Conservation (phyloP, 225 moss, liverwort and hornwort species). For the Pleurozium schreberi region DNA sequence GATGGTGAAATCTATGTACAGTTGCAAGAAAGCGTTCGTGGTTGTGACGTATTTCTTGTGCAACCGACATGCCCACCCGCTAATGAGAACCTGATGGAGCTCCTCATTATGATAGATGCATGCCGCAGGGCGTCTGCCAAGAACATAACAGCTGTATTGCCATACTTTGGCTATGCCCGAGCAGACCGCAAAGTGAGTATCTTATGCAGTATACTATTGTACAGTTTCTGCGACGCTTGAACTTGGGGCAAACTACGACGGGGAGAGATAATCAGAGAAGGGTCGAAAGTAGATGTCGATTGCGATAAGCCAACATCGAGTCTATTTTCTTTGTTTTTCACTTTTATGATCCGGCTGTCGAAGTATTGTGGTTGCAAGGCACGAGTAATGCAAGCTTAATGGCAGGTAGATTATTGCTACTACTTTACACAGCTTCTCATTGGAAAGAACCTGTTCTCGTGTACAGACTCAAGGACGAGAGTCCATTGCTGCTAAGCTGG, state of each 20-base stretch:
- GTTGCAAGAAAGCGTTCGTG: constrained; percentile 93
- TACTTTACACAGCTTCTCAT: background rate
- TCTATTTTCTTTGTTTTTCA: background rate
- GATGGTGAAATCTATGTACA: constrained; percentile 99
- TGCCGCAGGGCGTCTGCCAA: constrained; percentile 95
- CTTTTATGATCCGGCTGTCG: background rate
- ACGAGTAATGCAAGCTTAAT: background rate
- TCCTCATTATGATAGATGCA: constrained; percentile 95
- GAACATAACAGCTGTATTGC: constrained; percentile 92
- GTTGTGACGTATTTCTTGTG: constrained; percentile 89
- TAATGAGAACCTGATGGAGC: constrained; percentile 96
- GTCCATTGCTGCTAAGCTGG: constrained; percentile 94
- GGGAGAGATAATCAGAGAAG: background rate
- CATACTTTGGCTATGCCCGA: constrained; percentile 95
- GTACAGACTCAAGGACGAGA: constrained; percentile 88
- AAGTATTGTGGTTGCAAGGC: background rate
- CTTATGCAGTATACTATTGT: background rate
- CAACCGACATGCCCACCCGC: constrained; percentile 98
- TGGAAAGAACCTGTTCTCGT: background rate
- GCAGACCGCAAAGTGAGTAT: constrained; percentile 87
- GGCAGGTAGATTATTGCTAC: background rate
- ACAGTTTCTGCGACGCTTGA: background rate
- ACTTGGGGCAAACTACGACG: background rate
- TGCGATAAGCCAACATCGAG: background rate
- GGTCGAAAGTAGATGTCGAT: background rate